Evolutionary conservation across 768 basidiomycete genomes (phyloP).

Genomic region (Trametes gibbosa): DNA sequence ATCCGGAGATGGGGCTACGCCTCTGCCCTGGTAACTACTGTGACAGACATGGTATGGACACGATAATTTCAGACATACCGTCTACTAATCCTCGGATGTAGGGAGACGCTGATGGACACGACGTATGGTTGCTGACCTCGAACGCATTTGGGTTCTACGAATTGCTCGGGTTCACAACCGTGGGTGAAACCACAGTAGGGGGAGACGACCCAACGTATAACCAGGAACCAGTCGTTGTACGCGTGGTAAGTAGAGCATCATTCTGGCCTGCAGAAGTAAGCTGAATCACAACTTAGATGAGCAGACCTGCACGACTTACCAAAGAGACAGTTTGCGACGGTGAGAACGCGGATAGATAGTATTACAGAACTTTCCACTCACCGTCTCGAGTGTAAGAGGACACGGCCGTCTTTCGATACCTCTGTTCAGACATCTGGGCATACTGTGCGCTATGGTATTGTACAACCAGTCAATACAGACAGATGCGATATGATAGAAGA

Average conservation of each 20-base stretch:
- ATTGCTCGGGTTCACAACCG: conserved; percentile 11
- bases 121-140: conserved; percentile 14
- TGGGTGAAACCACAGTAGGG: background rate
- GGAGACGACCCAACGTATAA: conserved; percentile 18
- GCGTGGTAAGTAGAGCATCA: conserved; percentile 10
- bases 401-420: too few species aligned
- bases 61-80: too few species aligned
- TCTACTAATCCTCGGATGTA: background rate
- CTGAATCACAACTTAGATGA: background rate
- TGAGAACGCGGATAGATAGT: too few species aligned
- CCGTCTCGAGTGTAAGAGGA: background rate
- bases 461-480: conserved; percentile 1
- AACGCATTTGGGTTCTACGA: conserved; percentile 19
- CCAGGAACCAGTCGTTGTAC: conserved; percentile 12
- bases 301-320: background rate
- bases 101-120: conserved; percentile 14
- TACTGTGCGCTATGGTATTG: too few species aligned
- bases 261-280: too few species aligned
- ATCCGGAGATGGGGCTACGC: conserved; percentile 17
- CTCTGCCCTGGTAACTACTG: conserved; percentile 11
- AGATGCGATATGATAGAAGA: too few species aligned
- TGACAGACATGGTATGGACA: conserved; percentile 2
- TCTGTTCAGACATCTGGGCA: too few species aligned
- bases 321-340: too few species aligned
- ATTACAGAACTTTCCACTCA: background rate